phyloP scores from a whole-genome alignment of 1,139 yeast genomes.

The Wickerhamomyces sp. region DNA sequence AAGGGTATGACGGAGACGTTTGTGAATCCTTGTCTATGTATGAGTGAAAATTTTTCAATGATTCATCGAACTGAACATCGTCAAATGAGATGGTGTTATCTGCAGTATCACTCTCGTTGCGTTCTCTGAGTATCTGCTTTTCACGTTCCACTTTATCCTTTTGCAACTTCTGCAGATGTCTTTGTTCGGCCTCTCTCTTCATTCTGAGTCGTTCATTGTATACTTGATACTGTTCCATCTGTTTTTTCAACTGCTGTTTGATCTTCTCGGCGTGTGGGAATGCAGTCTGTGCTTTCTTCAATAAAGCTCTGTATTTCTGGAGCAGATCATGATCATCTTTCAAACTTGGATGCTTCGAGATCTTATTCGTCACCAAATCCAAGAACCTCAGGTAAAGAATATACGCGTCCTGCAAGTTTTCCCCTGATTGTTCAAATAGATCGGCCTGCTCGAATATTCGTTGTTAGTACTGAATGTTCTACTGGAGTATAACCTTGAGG shows the following conservation, averaged over 20 bases:
- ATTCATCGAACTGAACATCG: conserved; percentile 8
- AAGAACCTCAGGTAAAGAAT: conserved; percentile 44
- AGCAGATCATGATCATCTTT: conserved; percentile 22
- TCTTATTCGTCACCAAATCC: conserved; percentile 40
- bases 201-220: background rate
- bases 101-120: too few relatives aligned
- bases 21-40: background rate
- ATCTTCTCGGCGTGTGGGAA: conserved; percentile 35
- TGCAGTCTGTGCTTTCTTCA: conserved; percentile 28
- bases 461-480: too few relatives aligned
- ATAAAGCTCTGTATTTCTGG: conserved; percentile 14
- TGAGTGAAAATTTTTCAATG: conserved; percentile 5
- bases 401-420: conserved; percentile 42
- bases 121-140: background rate
- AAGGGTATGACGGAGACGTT: conserved; percentile 13
- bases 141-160: background rate
- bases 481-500: too few relatives aligned
- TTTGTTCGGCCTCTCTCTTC: background rate
- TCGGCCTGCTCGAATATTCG: too few relatives aligned
- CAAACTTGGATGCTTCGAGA: conserved; percentile 40
- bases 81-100: conserved; percentile 5
- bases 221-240: conserved; percentile 22
- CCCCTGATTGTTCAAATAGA: too few relatives aligned
- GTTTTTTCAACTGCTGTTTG: conserved; percentile 28
- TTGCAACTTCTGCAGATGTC: background rate